Evolutionary conservation across 805 yeast genomes (phyloP), one percentile per base, ranked within the genome.

Genomic region (Wickerhamiella kurtzmanii): DNA sequence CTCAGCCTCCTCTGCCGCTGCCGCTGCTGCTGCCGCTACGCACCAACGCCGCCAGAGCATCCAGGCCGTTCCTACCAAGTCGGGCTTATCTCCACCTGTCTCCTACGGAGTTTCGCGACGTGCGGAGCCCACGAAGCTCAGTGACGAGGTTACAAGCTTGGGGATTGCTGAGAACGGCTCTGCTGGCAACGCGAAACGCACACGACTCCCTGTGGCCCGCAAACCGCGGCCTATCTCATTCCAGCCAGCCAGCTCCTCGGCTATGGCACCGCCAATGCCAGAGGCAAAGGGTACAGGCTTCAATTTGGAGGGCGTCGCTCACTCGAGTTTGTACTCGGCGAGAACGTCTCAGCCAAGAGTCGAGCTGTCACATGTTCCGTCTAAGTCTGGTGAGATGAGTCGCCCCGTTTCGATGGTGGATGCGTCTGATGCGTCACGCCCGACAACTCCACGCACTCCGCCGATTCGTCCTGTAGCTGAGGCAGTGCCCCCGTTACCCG

Each of bases 161-260:
- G 56, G 54, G 3, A 56, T 55, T 35, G 47, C 56, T 41, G 37
- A 49, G 41, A 17, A 35, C 17, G 22, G 37, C 40, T 13, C 47
- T 48, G 16, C 28, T 38, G 38, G 21, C 49, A 44, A 41, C 45
- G 48, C 3, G 50, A 45, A 35, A 46, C 48, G 41, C 51, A 41
- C 47, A 35, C 49, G 39, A 44, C 52, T 32, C 39, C 51, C 53
- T 5, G 49, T 45, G 2, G 48, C 51, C 9, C 44, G 21, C 19
- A 21, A 43, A 50, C 68, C 66, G 5, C 56, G 69, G 17, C 69
- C 68, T 8, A 60, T 64, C 21, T 62, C 66, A 8, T 64, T 56
- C 58, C 68, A 64, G 58, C 64, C 65, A 21, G 43, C 36, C 20
- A 22, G 21, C 19, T n/a, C n/a, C 8, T 11, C 19, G 37, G 44